phyloP scores from a whole-genome alignment of 106 monocot genomes.

The Cymbidium sinense region DNA sequence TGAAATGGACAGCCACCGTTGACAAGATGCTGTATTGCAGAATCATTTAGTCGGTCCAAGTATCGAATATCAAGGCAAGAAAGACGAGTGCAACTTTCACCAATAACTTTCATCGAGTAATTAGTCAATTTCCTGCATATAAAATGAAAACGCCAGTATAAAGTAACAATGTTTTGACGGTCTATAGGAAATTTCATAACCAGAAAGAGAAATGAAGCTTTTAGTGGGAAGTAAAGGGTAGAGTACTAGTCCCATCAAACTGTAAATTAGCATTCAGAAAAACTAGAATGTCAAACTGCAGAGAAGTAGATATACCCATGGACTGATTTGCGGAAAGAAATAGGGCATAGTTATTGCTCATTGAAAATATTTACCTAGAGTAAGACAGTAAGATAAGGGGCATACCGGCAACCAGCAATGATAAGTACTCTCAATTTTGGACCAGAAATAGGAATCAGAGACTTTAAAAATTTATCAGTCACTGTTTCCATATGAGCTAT shows the following conservation, averaged over 20 bases:
- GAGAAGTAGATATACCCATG: neutral
- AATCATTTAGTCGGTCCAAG: constrained; percentile 57
- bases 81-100: constrained; percentile 41
- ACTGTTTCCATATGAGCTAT: constrained; percentile 51
- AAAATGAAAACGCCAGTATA: neutral
- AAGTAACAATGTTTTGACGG: neutral
- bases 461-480: constrained; percentile 44
- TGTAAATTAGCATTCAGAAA: neutral
- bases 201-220: neutral
- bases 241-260: neutral
- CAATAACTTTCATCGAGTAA: constrained; percentile 55
- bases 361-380: neutral
- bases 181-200: neutral
- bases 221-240: neutral
- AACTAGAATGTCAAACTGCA: neutral
- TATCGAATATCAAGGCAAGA: constrained; percentile 54
- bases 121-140: constrained; percentile 47
- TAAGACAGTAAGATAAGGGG: constrained; percentile 15
- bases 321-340: neutral
- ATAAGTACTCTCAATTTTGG: constrained; percentile 45
- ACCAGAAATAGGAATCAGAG: constrained; percentile 45
- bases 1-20: constrained; percentile 52
- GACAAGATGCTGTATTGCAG: constrained; percentile 53
- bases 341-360: neutral
- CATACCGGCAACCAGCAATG: constrained; percentile 63